Conservation (phyloP, 1,139 yeast species). For the Yamadazyma dendronema region DNA sequence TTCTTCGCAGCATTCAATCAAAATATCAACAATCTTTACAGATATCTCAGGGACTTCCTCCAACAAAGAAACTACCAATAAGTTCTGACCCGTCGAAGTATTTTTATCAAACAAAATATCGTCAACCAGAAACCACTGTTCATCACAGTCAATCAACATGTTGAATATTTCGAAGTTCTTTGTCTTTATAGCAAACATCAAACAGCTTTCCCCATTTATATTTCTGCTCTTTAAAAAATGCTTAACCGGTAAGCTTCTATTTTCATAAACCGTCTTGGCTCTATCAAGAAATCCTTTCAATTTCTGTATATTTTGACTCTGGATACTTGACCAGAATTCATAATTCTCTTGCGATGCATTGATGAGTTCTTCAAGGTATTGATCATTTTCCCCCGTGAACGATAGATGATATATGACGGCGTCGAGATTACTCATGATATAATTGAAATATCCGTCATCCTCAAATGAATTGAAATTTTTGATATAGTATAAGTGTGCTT, state of each 20-base stretch:
- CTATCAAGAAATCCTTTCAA: conserved; percentile 22
- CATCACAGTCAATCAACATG: conserved; percentile 41
- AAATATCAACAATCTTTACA: conserved; percentile 44
- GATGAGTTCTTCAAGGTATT: conserved; percentile 32
- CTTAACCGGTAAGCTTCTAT: conserved; percentile 28
- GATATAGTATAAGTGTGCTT: conserved; percentile 64
- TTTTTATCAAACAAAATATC: conserved; percentile 66
- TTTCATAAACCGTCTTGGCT: conserved; percentile 18
- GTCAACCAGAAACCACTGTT: conserved; percentile 56
- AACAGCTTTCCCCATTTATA: conserved; percentile 64
- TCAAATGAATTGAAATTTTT: conserved; percentile 50
- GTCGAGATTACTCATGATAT: conserved; percentile 70
- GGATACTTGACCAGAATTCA: conserved; percentile 56
- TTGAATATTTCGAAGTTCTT: conserved; percentile 44
- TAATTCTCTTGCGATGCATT: conserved; percentile 47
- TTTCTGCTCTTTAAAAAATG: conserved; percentile 54
- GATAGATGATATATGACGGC: conserved; percentile 71
- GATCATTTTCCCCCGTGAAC: conserved; percentile 21
- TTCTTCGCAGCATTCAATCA: conserved; percentile 41
- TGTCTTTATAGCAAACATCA: conserved; percentile 52
- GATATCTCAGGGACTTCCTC: conserved; percentile 51
- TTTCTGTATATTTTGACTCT: conserved; percentile 25
- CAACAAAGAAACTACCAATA: conserved; percentile 61
- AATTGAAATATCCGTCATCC: conserved; percentile 39
- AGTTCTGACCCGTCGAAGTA: conserved; percentile 45